Evolutionary conservation across 129 eudicot genomes (phyloP).

Genomic region (Pulicaria dysenterica): DNA sequence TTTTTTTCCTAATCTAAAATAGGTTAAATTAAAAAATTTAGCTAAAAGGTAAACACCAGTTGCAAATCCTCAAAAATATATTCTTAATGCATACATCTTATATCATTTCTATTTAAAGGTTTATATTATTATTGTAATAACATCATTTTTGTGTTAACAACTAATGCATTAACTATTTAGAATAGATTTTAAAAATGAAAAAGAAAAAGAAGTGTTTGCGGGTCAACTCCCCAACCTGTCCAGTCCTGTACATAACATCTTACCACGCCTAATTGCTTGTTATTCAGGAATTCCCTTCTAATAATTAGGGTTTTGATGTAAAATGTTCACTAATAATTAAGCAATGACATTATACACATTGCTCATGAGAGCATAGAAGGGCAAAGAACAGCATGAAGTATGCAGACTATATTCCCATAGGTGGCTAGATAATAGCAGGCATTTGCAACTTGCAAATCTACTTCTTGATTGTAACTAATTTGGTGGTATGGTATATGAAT

Average conservation of each 20-base stretch:
- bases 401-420: neutral
- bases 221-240: conserved; percentile 10
- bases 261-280: neutral
- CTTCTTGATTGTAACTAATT: too few species aligned
- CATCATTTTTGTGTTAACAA: neutral
- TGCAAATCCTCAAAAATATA: neutral
- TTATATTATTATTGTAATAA: neutral
- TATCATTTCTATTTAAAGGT: neutral
- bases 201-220: neutral
- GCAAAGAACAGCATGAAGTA: neutral
- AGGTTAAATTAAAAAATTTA: neutral
- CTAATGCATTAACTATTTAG: neutral
- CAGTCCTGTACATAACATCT: neutral
- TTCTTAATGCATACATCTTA: neutral
- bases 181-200: neutral
- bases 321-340: neutral
- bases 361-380: neutral
- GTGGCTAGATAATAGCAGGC: too few species aligned
- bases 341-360: neutral
- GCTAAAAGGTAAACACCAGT: neutral
- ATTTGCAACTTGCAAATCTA: too few species aligned
- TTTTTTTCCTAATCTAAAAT: neutral
- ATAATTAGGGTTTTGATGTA: neutral
- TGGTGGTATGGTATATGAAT: too few species aligned
- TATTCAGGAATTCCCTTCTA: neutral